Conservation (phyloP, 2,329 filamentous ascomycete species). For the Tricladium varicosporioides region DNA sequence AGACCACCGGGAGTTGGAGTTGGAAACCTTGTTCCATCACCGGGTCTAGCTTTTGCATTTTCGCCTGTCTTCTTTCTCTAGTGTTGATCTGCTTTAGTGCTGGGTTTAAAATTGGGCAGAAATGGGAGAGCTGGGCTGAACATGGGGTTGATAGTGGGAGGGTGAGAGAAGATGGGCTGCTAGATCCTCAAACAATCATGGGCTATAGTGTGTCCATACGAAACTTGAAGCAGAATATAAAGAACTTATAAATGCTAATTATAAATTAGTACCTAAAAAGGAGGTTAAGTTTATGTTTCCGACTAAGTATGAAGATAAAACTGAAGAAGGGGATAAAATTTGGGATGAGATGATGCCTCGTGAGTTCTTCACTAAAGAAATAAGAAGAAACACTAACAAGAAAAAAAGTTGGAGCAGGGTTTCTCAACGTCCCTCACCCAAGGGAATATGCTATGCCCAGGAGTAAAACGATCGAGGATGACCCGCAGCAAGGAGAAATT, state of each 20-base stretch:
- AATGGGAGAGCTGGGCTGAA: constrained; percentile 8
- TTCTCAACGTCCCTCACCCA: constrained; percentile 28
- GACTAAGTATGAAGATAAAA: constrained; percentile 25
- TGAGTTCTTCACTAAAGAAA: too few species aligned
- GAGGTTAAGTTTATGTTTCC: constrained; percentile 29
- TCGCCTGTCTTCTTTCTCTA: constrained; percentile 4
- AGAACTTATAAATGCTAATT: not conserved
- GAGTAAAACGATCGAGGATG: constrained; percentile 25
- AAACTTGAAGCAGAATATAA: not conserved
- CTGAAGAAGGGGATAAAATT: constrained; percentile 22
- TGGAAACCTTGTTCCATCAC: not conserved
- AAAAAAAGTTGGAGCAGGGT: constrained; percentile 29
- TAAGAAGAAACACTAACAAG: not conserved
- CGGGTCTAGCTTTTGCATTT: constrained; percentile 1
- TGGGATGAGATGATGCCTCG: constrained; percentile 32
- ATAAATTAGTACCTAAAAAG: constrained; percentile 20
- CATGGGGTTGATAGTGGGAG: not conserved
- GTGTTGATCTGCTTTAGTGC: constrained; percentile 8
- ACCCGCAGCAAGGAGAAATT: constrained; percentile 26
- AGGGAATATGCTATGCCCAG: constrained; percentile 29
- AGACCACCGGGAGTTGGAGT: not conserved
- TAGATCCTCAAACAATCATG: constrained; percentile 19
- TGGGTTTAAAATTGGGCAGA: constrained; percentile 19
- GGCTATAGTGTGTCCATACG: constrained; percentile 17
- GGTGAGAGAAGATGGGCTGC: constrained; percentile 10